Evolutionary conservation across 2,329 filamentous ascomycete genomes (phyloP).

Genomic region (Cryphonectria japonica): DNA sequence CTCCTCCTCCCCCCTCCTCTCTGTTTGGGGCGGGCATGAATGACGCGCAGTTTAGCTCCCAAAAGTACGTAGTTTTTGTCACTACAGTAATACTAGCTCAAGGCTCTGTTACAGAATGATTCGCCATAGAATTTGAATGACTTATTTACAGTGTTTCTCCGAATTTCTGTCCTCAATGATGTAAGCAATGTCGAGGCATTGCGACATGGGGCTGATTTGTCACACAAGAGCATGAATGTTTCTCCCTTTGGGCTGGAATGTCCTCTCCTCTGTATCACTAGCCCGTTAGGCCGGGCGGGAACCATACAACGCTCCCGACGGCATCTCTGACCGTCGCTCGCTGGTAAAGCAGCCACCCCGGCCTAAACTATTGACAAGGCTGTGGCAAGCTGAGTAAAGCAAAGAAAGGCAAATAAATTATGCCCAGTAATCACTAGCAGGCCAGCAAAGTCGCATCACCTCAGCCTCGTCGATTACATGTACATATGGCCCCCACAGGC

Average conservation of each 20-base stretch:
- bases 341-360: background rate
- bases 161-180: conserved; percentile 13
- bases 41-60: conserved; percentile 12
- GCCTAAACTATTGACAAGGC: background rate
- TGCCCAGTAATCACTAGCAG: background rate
- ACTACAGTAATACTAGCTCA: background rate
- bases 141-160: background rate
- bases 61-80: conserved; percentile 18
- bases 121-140: background rate
- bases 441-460: background rate
- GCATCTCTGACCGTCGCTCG: background rate
- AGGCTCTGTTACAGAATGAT: background rate
- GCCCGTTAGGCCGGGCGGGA: background rate
- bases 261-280: too few relatives aligned
- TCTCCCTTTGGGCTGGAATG: background rate
- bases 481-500: background rate
- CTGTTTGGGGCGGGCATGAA: background rate
- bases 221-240: background rate
- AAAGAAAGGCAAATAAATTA: background rate
- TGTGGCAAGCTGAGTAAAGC: background rate
- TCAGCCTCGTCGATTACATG: background rate
- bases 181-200: conserved; percentile 17
- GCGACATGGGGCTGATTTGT: conserved; percentile 21
- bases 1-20: background rate
- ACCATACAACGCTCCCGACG: background rate